Evolutionary conservation across 805 yeast species (phyloP).

Genomic region (Peterozyma xylosa): DNA sequence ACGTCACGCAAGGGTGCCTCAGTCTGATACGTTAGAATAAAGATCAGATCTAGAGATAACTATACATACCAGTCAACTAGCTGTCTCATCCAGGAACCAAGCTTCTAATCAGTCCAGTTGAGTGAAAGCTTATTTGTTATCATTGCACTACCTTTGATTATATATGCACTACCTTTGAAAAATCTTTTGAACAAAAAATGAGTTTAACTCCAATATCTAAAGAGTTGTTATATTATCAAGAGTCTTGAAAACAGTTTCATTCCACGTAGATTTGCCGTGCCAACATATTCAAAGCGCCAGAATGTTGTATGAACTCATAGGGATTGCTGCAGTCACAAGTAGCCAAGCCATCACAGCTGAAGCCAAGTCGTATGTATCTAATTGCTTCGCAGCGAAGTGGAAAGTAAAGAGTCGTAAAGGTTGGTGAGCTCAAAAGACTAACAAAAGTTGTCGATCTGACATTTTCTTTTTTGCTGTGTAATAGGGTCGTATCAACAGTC

Average conservation of each 20-base stretch:
- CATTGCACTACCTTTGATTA: too few species aligned
- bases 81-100: too few species aligned
- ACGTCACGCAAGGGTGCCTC: too few species aligned
- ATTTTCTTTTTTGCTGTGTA: neutral
- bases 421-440: slow-evolving; percentile 15
- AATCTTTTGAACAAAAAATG: too few species aligned
- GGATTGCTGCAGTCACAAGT: slow-evolving; percentile 75
- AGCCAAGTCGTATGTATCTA: slow-evolving; percentile 47
- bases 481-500: slow-evolving; percentile 37
- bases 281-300: neutral
- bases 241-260: neutral
- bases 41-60: too few species aligned
- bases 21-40: too few species aligned
- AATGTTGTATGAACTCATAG: slow-evolving; percentile 88
- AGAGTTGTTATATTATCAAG: too few species aligned
- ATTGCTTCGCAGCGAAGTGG: neutral
- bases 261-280: neutral
- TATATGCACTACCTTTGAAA: too few species aligned
- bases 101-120: too few species aligned
- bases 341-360: slow-evolving; percentile 45
- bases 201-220: too few species aligned
- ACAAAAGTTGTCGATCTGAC: slow-evolving; percentile 22
- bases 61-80: too few species aligned
- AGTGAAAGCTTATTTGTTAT: too few species aligned
- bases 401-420: slow-evolving; percentile 16